Percentiles rank a stretch among this genome's conserved stretches.
These are phyloP conservation scores for Podaxis sp. DNA, from an alignment of 768 basidiomycete species.

Conservation along the genomic window DNA sequence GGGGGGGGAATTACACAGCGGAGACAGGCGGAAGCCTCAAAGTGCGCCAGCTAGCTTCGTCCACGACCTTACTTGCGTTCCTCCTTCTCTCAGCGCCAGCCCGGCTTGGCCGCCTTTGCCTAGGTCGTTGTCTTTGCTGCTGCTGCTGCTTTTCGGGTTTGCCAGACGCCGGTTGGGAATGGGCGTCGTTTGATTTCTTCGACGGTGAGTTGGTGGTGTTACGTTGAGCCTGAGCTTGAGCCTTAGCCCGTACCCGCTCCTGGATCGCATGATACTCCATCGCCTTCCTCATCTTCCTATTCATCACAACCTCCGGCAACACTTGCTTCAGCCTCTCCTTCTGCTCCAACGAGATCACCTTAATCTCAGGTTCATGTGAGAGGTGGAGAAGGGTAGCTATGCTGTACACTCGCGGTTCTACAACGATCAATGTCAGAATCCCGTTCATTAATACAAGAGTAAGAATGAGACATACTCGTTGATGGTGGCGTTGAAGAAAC, in stretches of 20 bases:
- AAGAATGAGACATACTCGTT: neutral
- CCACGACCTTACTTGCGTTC: neutral
- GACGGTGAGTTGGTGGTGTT: neutral
- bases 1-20: neutral
- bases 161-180: neutral
- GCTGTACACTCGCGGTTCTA: slow-evolving; percentile 9
- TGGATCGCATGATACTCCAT: slow-evolving; percentile 23
- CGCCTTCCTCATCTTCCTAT: slow-evolving; percentile 31
- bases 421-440: neutral
- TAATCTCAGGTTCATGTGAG: slow-evolving; percentile 11
- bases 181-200: neutral
- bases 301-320: slow-evolving; percentile 31
- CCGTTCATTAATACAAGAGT: neutral
- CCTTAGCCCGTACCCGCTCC: slow-evolving; percentile 10
- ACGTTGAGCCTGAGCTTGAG: neutral
- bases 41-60: slow-evolving; percentile 5
- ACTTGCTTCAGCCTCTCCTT: slow-evolving; percentile 12
- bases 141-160: neutral
- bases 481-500: neutral
- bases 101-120: neutral
- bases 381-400: slow-evolving; percentile 9
- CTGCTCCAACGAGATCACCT: neutral
- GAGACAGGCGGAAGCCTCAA: slow-evolving; percentile 7
- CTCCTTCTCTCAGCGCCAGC: neutral
- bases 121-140: slow-evolving; percentile 1